Evolutionary conservation across 2,329 filamentous ascomycete species (phyloP), one percentile per base, ranked within the genome.

Genomic region (Talaromyces verruculosus): DNA sequence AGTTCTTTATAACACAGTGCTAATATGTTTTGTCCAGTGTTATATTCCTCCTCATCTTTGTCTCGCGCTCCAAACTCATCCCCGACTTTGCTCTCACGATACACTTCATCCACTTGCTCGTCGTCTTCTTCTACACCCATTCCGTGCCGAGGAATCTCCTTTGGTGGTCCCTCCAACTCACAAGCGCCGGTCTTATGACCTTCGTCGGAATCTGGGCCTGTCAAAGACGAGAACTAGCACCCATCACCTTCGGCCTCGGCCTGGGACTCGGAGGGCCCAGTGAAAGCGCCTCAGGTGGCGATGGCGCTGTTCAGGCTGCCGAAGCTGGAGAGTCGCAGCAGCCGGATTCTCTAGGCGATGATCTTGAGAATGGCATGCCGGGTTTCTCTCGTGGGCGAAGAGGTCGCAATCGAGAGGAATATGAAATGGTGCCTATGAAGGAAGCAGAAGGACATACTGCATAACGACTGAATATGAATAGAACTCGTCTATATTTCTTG

Each of bases 81-180:
- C 92, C 92, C 71, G 95, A 99, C 80, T 99, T 98, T 77, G 91
- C 92, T 37, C 82, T 97, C 28, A 97, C 94, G 2, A 86, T 97
- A 19, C 92, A 96, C 80, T 86, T 91, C 76, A 82, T 97, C 49
- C 91, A 97, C 76, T 85, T 97, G 63, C 69, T 95, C 72, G 78
- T 92, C 72, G 91, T 91, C 33, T 89, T 88, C 22, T 77, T 97
- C 39, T 97, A 96, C 79, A 89, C 91, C 2, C 88, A 88, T 72
- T 85, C 87, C 10, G 76, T 98, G 33, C 95, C 95, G 1, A 84
- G 85, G 10, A 89, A 94, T 76, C 80, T 88, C 69, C 89, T 96
- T 72, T 99, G 95, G 95, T 99, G 95, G 94, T 82, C 80, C 1
- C 77, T 91, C 0, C 88, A 91, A 74, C 77, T 84, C 59, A 82